Conservation (phyloP, 2,329 filamentous ascomycete genomes). For the Phyllosticta ampelicida region DNA sequence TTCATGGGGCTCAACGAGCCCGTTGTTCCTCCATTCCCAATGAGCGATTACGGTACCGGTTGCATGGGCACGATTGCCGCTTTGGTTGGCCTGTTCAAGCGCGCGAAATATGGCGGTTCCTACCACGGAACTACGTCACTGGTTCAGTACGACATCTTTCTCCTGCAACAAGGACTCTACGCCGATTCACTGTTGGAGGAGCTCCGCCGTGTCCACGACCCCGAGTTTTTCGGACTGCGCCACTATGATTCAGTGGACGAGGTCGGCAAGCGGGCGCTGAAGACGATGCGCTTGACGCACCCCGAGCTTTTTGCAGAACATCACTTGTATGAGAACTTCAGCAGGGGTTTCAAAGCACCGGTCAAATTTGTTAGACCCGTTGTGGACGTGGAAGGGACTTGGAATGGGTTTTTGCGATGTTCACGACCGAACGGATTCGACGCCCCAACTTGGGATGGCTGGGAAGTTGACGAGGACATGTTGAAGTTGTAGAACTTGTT, state of each 20-base stretch:
- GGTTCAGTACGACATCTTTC: constrained; percentile 57
- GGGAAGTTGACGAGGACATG: constrained; percentile 32
- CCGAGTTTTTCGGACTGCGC: constrained; percentile 45
- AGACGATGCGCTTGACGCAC: constrained; percentile 42
- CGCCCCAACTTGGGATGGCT: constrained; percentile 37
- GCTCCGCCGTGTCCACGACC: constrained; percentile 39
- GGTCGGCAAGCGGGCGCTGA: constrained; percentile 49
- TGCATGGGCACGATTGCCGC: constrained; percentile 61
- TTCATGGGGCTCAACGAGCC: constrained; percentile 53
- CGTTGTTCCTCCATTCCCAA: constrained; percentile 52
- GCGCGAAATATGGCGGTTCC: constrained; percentile 53
- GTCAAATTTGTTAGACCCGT: constrained; percentile 40
- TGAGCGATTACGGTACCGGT: constrained; percentile 57
- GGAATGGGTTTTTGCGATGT: constrained; percentile 38
- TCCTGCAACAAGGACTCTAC: constrained; percentile 51
- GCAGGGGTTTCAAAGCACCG: constrained; percentile 30
- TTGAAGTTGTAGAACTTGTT: constrained; percentile 12
- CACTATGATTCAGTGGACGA: constrained; percentile 56
- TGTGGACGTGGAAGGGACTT: constrained; percentile 36
- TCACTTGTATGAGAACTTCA: constrained; percentile 41
- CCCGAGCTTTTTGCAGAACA: constrained; percentile 44
- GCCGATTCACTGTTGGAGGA: constrained; percentile 41
- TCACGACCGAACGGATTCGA: constrained; percentile 44
- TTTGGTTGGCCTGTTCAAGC: constrained; percentile 50
- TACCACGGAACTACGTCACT: constrained; percentile 55